These are phyloP conservation scores for Candida nemodendra DNA, from an alignment of 805 yeast species.

Conservation along the genomic window DNA sequence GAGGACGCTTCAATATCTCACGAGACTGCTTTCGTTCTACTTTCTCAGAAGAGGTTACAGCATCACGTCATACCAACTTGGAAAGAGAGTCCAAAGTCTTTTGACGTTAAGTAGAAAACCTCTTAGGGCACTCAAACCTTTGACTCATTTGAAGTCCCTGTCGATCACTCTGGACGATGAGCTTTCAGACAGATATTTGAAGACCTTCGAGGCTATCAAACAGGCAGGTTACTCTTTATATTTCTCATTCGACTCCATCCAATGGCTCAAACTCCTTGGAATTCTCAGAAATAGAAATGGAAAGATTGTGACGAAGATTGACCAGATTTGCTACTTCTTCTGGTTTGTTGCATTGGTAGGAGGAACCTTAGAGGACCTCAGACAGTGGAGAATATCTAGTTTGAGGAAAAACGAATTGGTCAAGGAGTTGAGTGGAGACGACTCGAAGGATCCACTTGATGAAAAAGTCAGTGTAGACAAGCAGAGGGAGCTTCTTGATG, in stretches of 20 bases:
- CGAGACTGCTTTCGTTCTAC: constrained; percentile 68
- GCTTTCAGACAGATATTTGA: constrained; percentile 56
- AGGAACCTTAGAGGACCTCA: constrained; percentile 57
- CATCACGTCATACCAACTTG: constrained; percentile 43
- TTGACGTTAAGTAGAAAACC: constrained; percentile 77
- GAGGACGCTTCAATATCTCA: constrained; percentile 76
- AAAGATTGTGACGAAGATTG: constrained; percentile 40
- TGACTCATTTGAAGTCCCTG: constrained; percentile 69
- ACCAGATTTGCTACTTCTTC: constrained; percentile 61
- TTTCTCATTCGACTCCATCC: constrained; percentile 60
- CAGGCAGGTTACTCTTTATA: constrained; percentile 64
- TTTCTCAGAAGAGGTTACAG: constrained; percentile 53
- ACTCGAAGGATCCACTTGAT: constrained; percentile 37
- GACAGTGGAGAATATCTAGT: constrained; percentile 47
- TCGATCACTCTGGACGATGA: constrained; percentile 67
- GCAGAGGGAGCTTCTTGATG: constrained; percentile 30
- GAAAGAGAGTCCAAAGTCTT: constrained; percentile 57
- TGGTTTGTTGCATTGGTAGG: constrained; percentile 75
- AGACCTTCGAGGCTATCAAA: constrained; percentile 51
- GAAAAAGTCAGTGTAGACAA: constrained; percentile 26
- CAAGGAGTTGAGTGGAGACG: constrained; percentile 12
- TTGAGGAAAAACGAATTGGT: constrained; percentile 35
- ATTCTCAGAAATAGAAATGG: constrained; percentile 39
- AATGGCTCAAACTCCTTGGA: constrained; percentile 60
- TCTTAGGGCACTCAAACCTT: constrained; percentile 78